Evolutionary conservation across 2,329 filamentous ascomycete species (phyloP).

Genomic region (Trichoderma atrobrunneum): DNA sequence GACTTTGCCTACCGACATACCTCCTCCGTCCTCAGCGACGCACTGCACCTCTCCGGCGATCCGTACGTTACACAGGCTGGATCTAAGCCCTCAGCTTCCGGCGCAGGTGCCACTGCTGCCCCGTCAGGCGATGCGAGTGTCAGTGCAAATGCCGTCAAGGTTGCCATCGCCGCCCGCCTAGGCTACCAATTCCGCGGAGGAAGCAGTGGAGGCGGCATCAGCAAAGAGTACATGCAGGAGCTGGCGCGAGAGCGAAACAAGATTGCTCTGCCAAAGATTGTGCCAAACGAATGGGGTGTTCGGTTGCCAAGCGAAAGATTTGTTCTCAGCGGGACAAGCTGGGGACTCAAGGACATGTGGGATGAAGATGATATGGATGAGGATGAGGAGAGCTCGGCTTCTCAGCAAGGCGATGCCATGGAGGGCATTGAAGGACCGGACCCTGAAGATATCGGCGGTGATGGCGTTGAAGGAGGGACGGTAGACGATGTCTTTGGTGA

Average conservation of each 20-base stretch:
- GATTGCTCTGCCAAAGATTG: constrained; percentile 60
- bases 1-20: constrained; percentile 87
- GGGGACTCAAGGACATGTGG: constrained; percentile 62
- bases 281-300: constrained; percentile 65
- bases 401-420: constrained; percentile 46
- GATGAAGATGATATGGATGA: constrained; percentile 46
- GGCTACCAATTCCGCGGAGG: constrained; percentile 66
- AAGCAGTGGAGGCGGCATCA: constrained; percentile 51
- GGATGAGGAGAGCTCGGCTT: constrained; percentile 40
- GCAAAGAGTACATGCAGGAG: constrained; percentile 75
- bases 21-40: constrained; percentile 67
- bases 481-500: constrained; percentile 56
- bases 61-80: constrained; percentile 62
- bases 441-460: constrained; percentile 43
- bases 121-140: constrained; percentile 56
- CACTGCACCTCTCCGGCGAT: constrained; percentile 65
- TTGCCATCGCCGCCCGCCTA: constrained; percentile 68
- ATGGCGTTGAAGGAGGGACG: constrained; percentile 49
- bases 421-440: constrained; percentile 44
- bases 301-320: constrained; percentile 66
- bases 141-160: constrained; percentile 63
- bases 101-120: constrained; percentile 47
- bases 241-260: constrained; percentile 70
- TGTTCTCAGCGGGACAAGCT: constrained; percentile 63
- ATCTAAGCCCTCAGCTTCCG: constrained; percentile 48